Percentiles rank a stretch among this genome's conserved stretches.
Evolutionary conservation across 78 protist species (phyloP).

Genomic region (Pigoraptor vietnamica): DNA sequence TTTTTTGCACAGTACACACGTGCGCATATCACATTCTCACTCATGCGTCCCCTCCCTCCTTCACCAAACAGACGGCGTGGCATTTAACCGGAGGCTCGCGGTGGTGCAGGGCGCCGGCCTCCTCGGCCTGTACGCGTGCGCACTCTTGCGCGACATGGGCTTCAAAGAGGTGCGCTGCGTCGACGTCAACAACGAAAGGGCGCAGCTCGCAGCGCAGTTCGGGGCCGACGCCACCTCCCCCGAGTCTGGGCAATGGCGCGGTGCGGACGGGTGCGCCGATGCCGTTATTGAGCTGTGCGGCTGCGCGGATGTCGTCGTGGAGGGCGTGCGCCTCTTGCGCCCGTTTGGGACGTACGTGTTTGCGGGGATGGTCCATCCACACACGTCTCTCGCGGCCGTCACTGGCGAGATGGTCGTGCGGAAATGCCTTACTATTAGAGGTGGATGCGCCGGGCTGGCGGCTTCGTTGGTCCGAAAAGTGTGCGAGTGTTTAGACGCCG

Average conservation of each 20-base stretch:
- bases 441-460: background rate
- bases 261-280: background rate
- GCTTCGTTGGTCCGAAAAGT: background rate
- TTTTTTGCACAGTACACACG: too few relatives aligned
- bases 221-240: background rate
- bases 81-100: background rate
- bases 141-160: background rate
- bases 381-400: background rate
- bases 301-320: background rate
- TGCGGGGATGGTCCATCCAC: background rate
- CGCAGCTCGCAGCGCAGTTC: background rate
- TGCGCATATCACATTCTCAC: too few relatives aligned
- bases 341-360: background rate
- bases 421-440: background rate
- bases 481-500: background rate
- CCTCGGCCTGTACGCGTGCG: background rate
- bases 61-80: background rate
- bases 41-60: too few relatives aligned
- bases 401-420: background rate
- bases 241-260: background rate
- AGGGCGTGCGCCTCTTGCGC: background rate
- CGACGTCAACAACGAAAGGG: background rate
- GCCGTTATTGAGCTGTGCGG: background rate
- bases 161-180: background rate
- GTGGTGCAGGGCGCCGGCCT: slow-evolving; percentile 5